Evolutionary conservation across 768 basidiomycete species (phyloP), one percentile per base, ranked within the genome.

Genomic region (Leccinum boreale): DNA sequence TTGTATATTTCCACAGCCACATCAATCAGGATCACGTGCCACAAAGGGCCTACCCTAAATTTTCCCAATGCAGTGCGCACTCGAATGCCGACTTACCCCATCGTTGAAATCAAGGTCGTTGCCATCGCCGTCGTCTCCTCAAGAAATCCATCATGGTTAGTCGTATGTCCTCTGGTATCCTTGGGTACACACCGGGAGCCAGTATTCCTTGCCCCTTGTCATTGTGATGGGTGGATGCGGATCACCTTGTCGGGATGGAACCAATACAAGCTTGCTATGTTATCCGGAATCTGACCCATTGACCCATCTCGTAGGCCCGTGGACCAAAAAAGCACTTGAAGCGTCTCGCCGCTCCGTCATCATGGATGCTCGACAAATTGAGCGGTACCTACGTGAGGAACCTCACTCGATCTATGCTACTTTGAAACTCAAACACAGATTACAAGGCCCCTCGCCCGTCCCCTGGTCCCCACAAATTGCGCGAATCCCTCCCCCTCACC

Each of bases 321-420:
- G 95, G 95, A 87, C 95, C 95, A 63, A 97, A 92, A 89, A 97
- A 97, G 79, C 95, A 98, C 75, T 85, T 98, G 81, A 98, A 98
- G 85, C 91, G 96, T 72, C 85, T 98, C 59, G 87, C 88, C 65
- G 97, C 97, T 61, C 97, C 97, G 62, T 96, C 94, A 49, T 90
- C 93, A 81, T 99, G 97, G 97, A 98, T 99, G 95, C 85, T 99
- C 63, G 94, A 98, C 84, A 99, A 99, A 81, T 78, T 99, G 70
- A 87, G 90, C 78, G 93, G 93, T 59, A 94, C 93, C 65, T 96
- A 92, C 69, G 93, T 94, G 77, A 74, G 90, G 76, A 61, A 35
- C 36, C 24, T 49, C 6, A 11, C 6, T 26, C 17, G 21, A 57
- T 36, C 10, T 23, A 35, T 26, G 5, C 23, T n/a, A 15, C 8